Evolutionary conservation across 345 rosid genomes (phyloP).

Genomic region (Camelina hispida): DNA sequence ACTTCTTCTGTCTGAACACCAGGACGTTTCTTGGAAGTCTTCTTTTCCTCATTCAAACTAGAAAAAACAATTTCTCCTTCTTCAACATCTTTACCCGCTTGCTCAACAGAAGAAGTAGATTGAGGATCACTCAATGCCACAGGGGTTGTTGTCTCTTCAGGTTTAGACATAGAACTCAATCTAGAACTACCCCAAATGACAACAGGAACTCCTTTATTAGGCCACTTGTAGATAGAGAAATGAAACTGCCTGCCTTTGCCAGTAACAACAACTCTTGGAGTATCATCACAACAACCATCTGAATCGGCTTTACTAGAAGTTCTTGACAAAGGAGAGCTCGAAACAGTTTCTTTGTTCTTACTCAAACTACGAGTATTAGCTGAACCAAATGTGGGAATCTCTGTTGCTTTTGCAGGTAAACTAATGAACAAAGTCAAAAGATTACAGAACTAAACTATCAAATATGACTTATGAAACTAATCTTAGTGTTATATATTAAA

Average conservation of each 20-base stretch:
- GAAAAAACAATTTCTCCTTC: not conserved
- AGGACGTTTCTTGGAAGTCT: slow-evolving; percentile 20
- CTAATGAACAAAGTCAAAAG: slow-evolving; percentile 45
- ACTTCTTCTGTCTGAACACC: slow-evolving; percentile 33
- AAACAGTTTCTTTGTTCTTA: slow-evolving; percentile 53
- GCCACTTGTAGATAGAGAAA: slow-evolving; percentile 97
- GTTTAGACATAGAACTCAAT: slow-evolving; percentile 49
- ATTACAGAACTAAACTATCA: not conserved
- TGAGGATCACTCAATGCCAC: not conserved
- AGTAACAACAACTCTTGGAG: slow-evolving; percentile 40
- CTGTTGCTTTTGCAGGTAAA: slow-evolving; percentile 60
- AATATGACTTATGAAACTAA: slow-evolving; percentile 2
- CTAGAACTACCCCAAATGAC: slow-evolving; percentile 51
- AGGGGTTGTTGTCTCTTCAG: not conserved
- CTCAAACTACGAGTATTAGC: slow-evolving; percentile 36
- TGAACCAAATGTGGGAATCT: slow-evolving; percentile 64
- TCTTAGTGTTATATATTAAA: not conserved
- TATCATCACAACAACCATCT: slow-evolving; percentile 8
- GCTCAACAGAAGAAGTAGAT: slow-evolving; percentile 21
- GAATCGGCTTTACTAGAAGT: slow-evolving; percentile 48
- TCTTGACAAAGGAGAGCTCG: slow-evolving; percentile 55
- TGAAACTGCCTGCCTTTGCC: slow-evolving; percentile 58
- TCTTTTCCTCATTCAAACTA: slow-evolving; percentile 25
- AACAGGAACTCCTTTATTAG: slow-evolving; percentile 68
- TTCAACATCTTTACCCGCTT: not conserved